phyloP scores from a whole-genome alignment of 2,329 filamentous ascomycete species.

The Magnaporthiopsis incrustans region DNA sequence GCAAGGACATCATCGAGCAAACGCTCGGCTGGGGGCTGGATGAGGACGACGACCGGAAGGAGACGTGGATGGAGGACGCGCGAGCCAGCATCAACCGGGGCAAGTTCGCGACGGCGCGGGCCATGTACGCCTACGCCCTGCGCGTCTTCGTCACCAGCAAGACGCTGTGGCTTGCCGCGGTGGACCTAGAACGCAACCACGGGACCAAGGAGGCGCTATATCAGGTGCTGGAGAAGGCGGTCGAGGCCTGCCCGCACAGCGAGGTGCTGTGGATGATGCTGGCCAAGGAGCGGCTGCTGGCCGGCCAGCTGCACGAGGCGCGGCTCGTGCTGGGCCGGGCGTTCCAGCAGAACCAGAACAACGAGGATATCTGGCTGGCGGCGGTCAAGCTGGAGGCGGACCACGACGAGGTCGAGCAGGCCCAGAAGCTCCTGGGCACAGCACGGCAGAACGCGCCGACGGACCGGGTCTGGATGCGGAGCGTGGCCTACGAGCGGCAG shows the following conservation, averaged over 20 bases:
- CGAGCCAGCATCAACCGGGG: slow-evolving; percentile 72
- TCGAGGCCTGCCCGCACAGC: slow-evolving; percentile 84
- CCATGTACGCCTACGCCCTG: slow-evolving; percentile 86
- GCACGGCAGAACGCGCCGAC: slow-evolving; percentile 86
- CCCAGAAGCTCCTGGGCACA: slow-evolving; percentile 70
- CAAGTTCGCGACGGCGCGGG: slow-evolving; percentile 81
- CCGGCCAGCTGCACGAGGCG: slow-evolving; percentile 79
- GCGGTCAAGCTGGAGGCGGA: slow-evolving; percentile 96
- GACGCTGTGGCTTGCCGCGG: slow-evolving; percentile 83
- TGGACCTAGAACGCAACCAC: slow-evolving; percentile 84
- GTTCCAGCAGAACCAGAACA: slow-evolving; percentile 92
- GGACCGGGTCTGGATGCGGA: slow-evolving; percentile 96
- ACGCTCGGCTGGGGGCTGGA: slow-evolving; percentile 90
- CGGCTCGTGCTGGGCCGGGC: slow-evolving; percentile 77
- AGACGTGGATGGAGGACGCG: slow-evolving; percentile 93
- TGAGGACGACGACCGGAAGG: slow-evolving; percentile 92
- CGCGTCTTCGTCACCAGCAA: slow-evolving; percentile 84
- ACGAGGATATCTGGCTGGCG: slow-evolving; percentile 95
- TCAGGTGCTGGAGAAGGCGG: slow-evolving; percentile 82
- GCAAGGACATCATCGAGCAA: slow-evolving; percentile 81
- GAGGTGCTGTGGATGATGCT: slow-evolving; percentile 95
- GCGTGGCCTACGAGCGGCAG: slow-evolving; percentile 85
- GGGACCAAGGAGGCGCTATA: slow-evolving; percentile 76
- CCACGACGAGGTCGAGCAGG: slow-evolving; percentile 72
- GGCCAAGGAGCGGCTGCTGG: slow-evolving; percentile 88